Conservation (phyloP, 306 rosid species). For the Medicago ruthenica region DNA sequence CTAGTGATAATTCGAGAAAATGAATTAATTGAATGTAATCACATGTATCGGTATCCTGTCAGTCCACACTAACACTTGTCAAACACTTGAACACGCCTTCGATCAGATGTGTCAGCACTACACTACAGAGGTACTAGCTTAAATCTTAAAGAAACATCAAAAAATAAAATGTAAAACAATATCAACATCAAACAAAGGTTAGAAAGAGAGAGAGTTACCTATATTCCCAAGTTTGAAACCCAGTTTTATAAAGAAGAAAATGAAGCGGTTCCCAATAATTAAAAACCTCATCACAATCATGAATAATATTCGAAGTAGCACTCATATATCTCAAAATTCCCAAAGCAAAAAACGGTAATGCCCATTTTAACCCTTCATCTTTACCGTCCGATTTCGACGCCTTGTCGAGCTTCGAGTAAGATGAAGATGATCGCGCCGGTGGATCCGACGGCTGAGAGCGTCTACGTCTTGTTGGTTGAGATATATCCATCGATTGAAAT, state of each 20-base stretch:
- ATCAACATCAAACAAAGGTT: neutral
- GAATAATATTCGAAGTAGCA: conserved; percentile 88
- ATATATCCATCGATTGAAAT: neutral
- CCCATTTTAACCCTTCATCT: conserved; percentile 71
- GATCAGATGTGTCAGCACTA: too few species aligned
- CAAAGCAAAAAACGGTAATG: conserved; percentile 62
- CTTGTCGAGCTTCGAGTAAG: conserved; percentile 75
- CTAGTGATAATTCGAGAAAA: too few species aligned
- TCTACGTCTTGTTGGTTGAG: conserved; percentile 58
- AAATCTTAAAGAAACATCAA: neutral
- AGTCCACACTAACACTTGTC: too few species aligned
- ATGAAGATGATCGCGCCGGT: conserved; percentile 43
- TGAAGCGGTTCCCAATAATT: conserved; percentile 99
- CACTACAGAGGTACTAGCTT: neutral
- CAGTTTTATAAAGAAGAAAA: conserved; percentile 92
- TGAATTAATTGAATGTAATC: too few species aligned
- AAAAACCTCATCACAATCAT: conserved; percentile 97
- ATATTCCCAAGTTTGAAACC: conserved; percentile 98
- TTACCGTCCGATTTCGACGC: conserved; percentile 46
- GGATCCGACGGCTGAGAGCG: conserved; percentile 64
- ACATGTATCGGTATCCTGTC: too few species aligned
- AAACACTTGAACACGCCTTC: too few species aligned
- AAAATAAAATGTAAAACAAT: neutral
- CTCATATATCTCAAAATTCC: conserved; percentile 88
- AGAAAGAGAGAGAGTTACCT: conserved; percentile 44